Evolutionary conservation across 306 rosid species (phyloP), one percentile per base, ranked within the genome.

Genomic region (Trifolium repens): DNA sequence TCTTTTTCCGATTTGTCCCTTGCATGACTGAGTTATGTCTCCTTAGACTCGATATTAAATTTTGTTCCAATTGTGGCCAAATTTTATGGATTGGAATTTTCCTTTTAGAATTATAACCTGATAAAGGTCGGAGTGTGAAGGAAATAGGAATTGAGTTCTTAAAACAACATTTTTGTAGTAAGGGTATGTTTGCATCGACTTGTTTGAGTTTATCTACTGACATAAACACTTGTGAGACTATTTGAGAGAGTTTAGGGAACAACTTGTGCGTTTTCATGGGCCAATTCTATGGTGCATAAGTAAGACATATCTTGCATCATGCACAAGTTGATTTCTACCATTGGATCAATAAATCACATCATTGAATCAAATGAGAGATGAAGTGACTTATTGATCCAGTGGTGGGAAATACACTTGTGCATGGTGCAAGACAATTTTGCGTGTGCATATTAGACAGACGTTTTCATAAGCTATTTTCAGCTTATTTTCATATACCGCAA

Each of bases 51-150:
- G 17, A 53, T 44, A 53, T 44, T 58, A 52, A 19, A 32, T 52
- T 60, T 43, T 24, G 52, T 69, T 42, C 69, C 65, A 34, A 22
- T 11, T 0, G 49, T 63, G 26, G 34, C 24, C 26, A 54, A 27
- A 53, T 58, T 73, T 72, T 63, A 74, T 74, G 80, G 15, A 61
- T 69, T 54, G 43, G 73, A 78, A 55, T 37, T 43, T 52, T 37
- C 24, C 30, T 17, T 73, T 42, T 67, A 53, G 67, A 80, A 60
- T 49, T 37, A 46, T 70, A 42, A 26, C 78, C 67, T 70, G 43
- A 59, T 11, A 57, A 62, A 57, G 39, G 67, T 39, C 37, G 72
- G 75, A 64, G 32, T 61, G 32, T 42, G 44, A 40, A 67, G 63
- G 12, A 32, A 39, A 74, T 40, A 8, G 16, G 50, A 32, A 77